Base-by-base conservation (phyloP, 257 asterid species). In the Nicotiana knightiana region DNA sequence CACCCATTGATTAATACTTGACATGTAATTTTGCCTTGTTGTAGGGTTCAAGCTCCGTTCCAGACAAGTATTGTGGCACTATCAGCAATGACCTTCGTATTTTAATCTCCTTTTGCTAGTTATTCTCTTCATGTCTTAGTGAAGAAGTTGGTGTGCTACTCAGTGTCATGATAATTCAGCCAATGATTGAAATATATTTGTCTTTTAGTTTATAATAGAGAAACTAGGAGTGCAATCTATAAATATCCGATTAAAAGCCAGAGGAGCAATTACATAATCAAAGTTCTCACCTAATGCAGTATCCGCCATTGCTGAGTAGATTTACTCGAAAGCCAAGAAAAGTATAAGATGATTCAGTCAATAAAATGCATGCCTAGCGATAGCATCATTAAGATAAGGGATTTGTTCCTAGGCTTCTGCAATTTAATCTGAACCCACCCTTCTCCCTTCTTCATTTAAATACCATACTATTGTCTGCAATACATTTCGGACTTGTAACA, bases 41-140 rank as follows among this genome's bases (percentile, higher is more conserved):
- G 62, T 73, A 75, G 80, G 80, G 80, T 51, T 26, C 80, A 75
- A 51, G 46, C 80, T 51, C 80, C 54, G 43, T 51, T 75, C 16
- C 80, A 75, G 46, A 46, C 80, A 75, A 51, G 46, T 75, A 51
- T 75, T 51, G 30, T 75, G 63, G 46, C 80, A 51, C 80, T 75
- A 18, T 75, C 80, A 12, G 80, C 80, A 7, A 58, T 51, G 17
- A 51, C 80, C 46, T 75, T 51, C 46, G 63, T 75, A 62, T 73
- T 73, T 48, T 73, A 17, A 73, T 73, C 21, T 48, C 43, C 39
- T 73, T 26, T 48, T 51, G 16, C 46, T 28, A 51, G 26, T 51
- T 75, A 28, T 26, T 8, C 9, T 35, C 4, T 33, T 35, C 46
- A 67, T 17, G 53, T 67, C 76, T 48, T 24, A 3, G 13, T 75